Percentiles rank a stretch among this genome's conserved stretches.
Conservation (phyloP, 2,329 filamentous ascomycete species). For the Epichloe aotearoae region DNA sequence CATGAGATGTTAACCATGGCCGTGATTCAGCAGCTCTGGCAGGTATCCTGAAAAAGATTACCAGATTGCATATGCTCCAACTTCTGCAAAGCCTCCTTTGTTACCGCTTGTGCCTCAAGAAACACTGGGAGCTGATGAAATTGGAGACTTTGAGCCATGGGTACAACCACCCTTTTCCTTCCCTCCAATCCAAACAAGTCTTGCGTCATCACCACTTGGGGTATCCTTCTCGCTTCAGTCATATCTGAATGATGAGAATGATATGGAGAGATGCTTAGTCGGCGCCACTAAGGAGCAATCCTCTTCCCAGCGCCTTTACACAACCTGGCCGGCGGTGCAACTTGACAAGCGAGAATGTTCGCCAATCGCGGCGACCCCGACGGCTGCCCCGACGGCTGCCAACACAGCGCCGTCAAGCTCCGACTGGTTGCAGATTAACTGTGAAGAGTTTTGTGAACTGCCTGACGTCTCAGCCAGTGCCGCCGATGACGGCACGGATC, state of each 20-base stretch:
- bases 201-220: background rate
- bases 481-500: background rate
- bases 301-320: background rate
- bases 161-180: background rate
- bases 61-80: no score
- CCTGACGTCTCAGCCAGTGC: background rate
- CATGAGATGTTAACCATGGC: background rate
- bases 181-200: background rate
- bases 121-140: background rate
- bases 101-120: constrained; percentile 1
- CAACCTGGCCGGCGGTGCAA: background rate
- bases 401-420: background rate
- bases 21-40: background rate
- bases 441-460: background rate
- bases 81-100: background rate
- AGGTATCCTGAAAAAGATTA: background rate
- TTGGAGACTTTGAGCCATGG: background rate
- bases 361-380: background rate
- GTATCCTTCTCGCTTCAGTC: background rate
- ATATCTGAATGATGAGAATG: constrained; percentile 3
- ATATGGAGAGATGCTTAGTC: background rate
- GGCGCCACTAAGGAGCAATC: background rate
- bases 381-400: background rate
- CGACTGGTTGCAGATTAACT: background rate
- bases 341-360: background rate